Base-by-base conservation (phyloP, 2,329 filamentous ascomycete species). In the Monosporascus ibericus region DNA sequence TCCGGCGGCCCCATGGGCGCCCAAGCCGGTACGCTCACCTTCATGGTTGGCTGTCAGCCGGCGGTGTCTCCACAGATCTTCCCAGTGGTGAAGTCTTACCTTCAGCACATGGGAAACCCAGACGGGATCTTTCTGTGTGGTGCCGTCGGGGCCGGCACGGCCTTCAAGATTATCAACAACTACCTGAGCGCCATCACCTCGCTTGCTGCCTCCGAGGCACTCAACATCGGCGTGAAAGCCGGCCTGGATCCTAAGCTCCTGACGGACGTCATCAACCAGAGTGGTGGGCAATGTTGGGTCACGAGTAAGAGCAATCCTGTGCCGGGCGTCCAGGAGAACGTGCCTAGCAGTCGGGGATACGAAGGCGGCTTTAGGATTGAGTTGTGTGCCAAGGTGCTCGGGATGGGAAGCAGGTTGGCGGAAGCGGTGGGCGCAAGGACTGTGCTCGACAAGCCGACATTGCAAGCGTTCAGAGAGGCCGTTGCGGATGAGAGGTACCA, bases 111-210 rank as follows among this genome's bases (percentile, higher is more conserved):
- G 85, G 69, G 69, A 5, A 63, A 62, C 27, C 54, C 63, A 6
- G 58, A 68, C 3, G 60, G 62, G 2, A 79, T 86, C 7, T 78
- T 87, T 58, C 82, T 87, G 55, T 76, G 88, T 50, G 86, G 86
- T 1, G 77, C 77, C 15, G 61, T 67, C 4, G 85, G 85, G 2
- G 76, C 84, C 3, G 86, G 86, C 0, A 76, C 88, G 0, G 84
- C 86, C 7, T 86, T 80, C 25, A 90, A 90, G 66, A 74, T 88
- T 15, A 84, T 85, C 51, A 90, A 90, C 68, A 89, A 90, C 66
- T 90, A 90, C 61, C 77, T 88, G 20, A 70, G 87, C 20, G 85
- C 85, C 5, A 79, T 88, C 57, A 87, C 84, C 66, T 88, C 88
- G 58, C 83, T 72, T 17, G 70, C 68, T 1, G 67, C 67, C 0